Percentiles rank a stretch among this genome's conserved stretches.
phyloP scores from a whole-genome alignment of 2,329 filamentous ascomycete species.

The Fusarium buharicum region DNA sequence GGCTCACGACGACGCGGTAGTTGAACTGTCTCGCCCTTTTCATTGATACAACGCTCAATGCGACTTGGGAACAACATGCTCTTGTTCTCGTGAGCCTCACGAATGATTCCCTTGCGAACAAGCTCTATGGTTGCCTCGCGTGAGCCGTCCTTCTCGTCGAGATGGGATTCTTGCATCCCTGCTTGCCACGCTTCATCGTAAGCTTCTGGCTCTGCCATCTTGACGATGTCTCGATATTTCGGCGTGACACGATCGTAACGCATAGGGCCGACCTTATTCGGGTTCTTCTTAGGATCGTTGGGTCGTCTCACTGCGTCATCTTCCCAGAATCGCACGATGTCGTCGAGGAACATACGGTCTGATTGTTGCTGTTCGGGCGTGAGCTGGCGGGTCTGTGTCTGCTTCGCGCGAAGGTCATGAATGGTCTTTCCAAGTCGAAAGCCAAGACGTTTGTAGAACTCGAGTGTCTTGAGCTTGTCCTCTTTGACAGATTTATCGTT shows the following conservation, averaged over 20 bases:
- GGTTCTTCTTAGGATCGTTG: constrained; percentile 31
- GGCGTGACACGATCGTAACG: constrained; percentile 25
- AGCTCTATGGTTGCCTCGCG: constrained; percentile 35
- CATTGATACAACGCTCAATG: constrained; percentile 36
- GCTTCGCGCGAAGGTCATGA: constrained; percentile 15
- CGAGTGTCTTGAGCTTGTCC: constrained; percentile 16
- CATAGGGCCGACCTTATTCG: not conserved
- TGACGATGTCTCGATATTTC: constrained; percentile 47
- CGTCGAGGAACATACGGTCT: constrained; percentile 27
- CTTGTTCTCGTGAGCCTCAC: constrained; percentile 57
- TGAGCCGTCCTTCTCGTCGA: constrained; percentile 21
- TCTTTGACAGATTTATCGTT: not conserved
- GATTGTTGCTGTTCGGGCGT: constrained; percentile 12
- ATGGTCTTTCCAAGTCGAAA: constrained; percentile 55
- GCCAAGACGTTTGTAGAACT: constrained; percentile 47
- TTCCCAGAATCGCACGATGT: constrained; percentile 27
- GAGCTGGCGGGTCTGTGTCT: constrained; percentile 12
- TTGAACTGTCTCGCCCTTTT: constrained; percentile 22
- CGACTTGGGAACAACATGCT: constrained; percentile 56
- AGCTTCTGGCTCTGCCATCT: constrained; percentile 46
- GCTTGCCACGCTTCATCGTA: constrained; percentile 14
- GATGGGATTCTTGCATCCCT: not conserved
- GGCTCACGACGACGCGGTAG: constrained; percentile 44
- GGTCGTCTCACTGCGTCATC: constrained; percentile 29
- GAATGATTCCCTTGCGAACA: constrained; percentile 54